These are phyloP conservation scores for Collybia sordida DNA, from an alignment of 768 basidiomycete species.

Conservation along the genomic window DNA sequence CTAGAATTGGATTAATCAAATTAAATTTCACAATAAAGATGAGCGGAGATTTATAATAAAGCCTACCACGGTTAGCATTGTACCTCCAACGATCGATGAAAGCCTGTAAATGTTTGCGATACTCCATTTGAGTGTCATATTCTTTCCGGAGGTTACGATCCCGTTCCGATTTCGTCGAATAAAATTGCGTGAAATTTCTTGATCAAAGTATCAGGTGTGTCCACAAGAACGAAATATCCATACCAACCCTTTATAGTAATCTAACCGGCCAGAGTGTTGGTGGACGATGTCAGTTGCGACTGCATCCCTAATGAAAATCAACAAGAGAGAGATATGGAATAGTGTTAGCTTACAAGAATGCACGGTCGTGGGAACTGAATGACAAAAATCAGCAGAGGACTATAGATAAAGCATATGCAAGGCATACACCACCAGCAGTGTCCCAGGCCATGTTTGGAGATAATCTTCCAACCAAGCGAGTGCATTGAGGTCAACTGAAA, in stretches of 20 bases:
- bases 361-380: conserved; percentile 90
- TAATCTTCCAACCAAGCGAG: conserved; percentile 98
- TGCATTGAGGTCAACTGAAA: conserved; percentile 85
- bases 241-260: conserved; percentile 93
- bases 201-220: conserved; percentile 7
- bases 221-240: background rate
- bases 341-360: conserved; percentile 70
- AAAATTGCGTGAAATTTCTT: conserved; percentile 97
- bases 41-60: background rate
- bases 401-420: background rate
- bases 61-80: conserved; percentile 85
- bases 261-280: conserved; percentile 87
- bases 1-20: conserved; percentile 30
- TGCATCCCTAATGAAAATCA: conserved; percentile 59
- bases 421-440: conserved; percentile 86
- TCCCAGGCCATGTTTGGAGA: conserved; percentile 91
- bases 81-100: conserved; percentile 99
- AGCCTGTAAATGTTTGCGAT: conserved; percentile 92
- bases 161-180: conserved; percentile 96
- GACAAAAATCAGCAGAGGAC: conserved; percentile 5
- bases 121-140: conserved; percentile 95
- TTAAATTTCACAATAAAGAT: background rate
- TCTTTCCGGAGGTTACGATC: conserved; percentile 90
- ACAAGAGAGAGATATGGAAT: background rate
- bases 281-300: conserved; percentile 99